phyloP scores from a whole-genome alignment of 352 stramenopile genomes.

The Pythium chondricola region DNA sequence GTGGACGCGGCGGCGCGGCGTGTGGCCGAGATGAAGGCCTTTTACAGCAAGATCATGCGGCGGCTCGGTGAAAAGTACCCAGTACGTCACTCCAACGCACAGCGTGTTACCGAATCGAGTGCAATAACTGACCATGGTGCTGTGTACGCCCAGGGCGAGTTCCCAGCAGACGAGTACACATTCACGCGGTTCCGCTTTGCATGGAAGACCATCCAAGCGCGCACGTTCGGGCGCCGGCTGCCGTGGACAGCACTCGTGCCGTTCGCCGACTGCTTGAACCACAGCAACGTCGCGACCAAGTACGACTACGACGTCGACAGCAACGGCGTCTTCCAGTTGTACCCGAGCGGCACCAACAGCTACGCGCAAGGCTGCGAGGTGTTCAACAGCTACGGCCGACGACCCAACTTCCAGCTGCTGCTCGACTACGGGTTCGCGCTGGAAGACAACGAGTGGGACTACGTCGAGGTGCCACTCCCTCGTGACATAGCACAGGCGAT shows the following conservation, averaged over 20 bases:
- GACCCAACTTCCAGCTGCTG: slow-evolving; percentile 84
- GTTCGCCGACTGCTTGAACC: slow-evolving; percentile 91
- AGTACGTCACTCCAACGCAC: slow-evolving; percentile 15
- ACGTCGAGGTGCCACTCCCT: slow-evolving; percentile 51
- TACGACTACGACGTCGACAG: slow-evolving; percentile 73
- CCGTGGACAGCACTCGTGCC: slow-evolving; percentile 89
- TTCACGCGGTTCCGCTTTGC: slow-evolving; percentile 70
- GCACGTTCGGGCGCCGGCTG: slow-evolving; percentile 87
- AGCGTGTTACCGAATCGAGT: not conserved
- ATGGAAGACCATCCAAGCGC: slow-evolving; percentile 87
- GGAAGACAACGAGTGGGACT: slow-evolving; percentile 86
- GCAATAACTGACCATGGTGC: not conserved
- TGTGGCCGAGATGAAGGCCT: slow-evolving; percentile 43
- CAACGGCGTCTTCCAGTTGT: slow-evolving; percentile 60
- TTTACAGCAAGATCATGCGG: slow-evolving; percentile 46
- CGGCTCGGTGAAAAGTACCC: slow-evolving; percentile 43
- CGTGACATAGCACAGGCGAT: slow-evolving; percentile 23
- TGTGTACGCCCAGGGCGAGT: slow-evolving; percentile 25
- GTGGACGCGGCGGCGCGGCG: slow-evolving; percentile 39
- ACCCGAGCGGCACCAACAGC: slow-evolving; percentile 45
- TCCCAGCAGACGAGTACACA: slow-evolving; percentile 47
- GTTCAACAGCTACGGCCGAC: slow-evolving; percentile 90
- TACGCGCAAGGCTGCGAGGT: slow-evolving; percentile 67
- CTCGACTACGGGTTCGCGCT: slow-evolving; percentile 92
- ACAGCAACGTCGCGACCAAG: slow-evolving; percentile 86